Conservation (phyloP, 1,139 yeast genomes). For the Debaryomycetaceae sp. region DNA sequence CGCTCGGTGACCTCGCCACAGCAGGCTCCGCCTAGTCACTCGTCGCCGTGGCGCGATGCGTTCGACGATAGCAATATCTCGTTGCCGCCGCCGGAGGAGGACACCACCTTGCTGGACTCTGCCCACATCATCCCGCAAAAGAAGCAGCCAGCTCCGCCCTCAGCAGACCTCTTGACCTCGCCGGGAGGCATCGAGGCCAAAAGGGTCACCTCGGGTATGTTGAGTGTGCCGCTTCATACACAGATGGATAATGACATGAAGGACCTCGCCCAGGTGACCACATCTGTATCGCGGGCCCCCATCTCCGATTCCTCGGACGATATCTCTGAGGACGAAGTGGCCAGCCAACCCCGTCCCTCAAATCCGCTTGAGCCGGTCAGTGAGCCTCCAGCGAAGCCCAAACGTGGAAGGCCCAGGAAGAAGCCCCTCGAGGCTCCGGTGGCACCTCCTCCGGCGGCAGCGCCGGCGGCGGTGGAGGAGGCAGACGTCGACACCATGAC, state of each 20-base stretch:
- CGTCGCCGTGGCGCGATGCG: conserved; percentile 8
- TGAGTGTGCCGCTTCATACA: conserved; percentile 28
- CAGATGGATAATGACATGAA: conserved; percentile 8
- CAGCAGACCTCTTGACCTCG: conserved; percentile 11
- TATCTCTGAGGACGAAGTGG: conserved; percentile 4
- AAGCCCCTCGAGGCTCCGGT: too few relatives aligned
- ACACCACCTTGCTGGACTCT: conserved; percentile 8
- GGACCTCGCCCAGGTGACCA: conserved; percentile 1
- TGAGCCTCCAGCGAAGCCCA: too few relatives aligned
- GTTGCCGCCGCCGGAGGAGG: conserved; percentile 36
- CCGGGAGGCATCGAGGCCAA: conserved; percentile 25
- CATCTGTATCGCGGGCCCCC: too few relatives aligned
- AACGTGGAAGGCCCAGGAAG: too few relatives aligned
- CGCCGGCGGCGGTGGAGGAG: background rate
- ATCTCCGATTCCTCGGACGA: conserved; percentile 4
- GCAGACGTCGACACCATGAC: conserved; percentile 14
- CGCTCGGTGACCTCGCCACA: conserved; percentile 2
- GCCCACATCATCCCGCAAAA: conserved; percentile 26
- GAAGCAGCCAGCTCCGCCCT: conserved; percentile 11
- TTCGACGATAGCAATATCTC: conserved; percentile 21
- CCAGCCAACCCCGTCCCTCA: too few relatives aligned
- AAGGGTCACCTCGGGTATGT: conserved; percentile 69
- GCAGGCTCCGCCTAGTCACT: too few relatives aligned
- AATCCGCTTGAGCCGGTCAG: too few relatives aligned
- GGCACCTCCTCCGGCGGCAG: conserved; percentile 1